These are phyloP conservation scores for Russula olivacea DNA, from an alignment of 768 basidiomycete species.

Conservation along the genomic window DNA sequence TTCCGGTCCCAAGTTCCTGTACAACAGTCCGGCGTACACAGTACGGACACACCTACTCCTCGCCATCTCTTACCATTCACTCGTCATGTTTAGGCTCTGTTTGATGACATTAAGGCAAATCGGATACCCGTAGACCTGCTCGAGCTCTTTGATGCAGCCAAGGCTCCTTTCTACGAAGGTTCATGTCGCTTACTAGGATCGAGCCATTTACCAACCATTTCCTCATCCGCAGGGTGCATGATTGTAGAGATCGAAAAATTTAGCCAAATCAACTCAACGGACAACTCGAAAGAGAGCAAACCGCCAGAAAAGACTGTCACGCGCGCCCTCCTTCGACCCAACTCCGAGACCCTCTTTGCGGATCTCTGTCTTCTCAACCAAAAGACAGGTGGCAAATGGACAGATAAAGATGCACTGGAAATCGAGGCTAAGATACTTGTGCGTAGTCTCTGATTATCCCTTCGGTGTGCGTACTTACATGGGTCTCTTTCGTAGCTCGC, in stretches of 20 bases:
- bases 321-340: conserved; percentile 76
- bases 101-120: conserved; percentile 78
- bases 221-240: conserved; percentile 59
- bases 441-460: conserved; percentile 28
- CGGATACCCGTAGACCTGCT: conserved; percentile 84
- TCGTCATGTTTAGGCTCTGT: conserved; percentile 48
- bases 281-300: conserved; percentile 53
- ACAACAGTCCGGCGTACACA: conserved; percentile 65
- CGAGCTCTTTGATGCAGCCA: conserved; percentile 67
- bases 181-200: not conserved
- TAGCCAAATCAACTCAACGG: conserved; percentile 52
- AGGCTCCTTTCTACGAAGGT: conserved; percentile 80
- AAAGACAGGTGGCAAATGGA: conserved; percentile 52
- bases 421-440: conserved; percentile 72
- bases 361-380: conserved; percentile 69
- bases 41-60: conserved; percentile 30
- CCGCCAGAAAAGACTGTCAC: conserved; percentile 33
- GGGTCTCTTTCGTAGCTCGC: conserved; percentile 46
- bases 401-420: conserved; percentile 67
- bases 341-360: conserved; percentile 69
- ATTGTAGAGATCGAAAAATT: conserved; percentile 80
- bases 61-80: conserved; percentile 3
- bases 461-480: conserved; percentile 2
- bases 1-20: conserved; percentile 73
- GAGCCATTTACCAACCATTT: not conserved